These are phyloP conservation scores for Colletotrichum acutatum DNA, from an alignment of 2,329 filamentous ascomycete species.

Conservation along the genomic window DNA sequence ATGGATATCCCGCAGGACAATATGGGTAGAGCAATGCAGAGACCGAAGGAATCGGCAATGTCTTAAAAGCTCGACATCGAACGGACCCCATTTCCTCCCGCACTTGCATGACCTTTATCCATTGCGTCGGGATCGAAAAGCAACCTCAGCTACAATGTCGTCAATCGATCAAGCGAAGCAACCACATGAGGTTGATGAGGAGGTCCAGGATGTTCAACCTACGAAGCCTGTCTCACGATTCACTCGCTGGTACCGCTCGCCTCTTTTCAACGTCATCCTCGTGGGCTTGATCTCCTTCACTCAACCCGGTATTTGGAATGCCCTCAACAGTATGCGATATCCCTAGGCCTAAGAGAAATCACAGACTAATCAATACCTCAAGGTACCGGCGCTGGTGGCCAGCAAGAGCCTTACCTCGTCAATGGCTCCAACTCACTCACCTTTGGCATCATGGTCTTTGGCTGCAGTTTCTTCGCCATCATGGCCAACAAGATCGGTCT, in stretches of 20 bases:
- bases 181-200: conserved; percentile 16
- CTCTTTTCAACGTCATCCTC: conserved; percentile 57
- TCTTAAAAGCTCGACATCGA: neutral
- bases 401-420: conserved; percentile 72
- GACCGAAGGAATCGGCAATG: neutral
- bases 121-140: conserved; percentile 10
- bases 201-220: conserved; percentile 14
- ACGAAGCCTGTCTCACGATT: conserved; percentile 43
- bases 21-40: neutral
- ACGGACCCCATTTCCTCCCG: neutral
- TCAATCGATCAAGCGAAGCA: conserved; percentile 22
- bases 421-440: conserved; percentile 78
- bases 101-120: conserved; percentile 23
- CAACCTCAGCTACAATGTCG: conserved; percentile 16
- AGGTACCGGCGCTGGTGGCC: conserved; percentile 70
- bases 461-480: conserved; percentile 52
- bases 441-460: conserved; percentile 65
- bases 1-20: neutral
- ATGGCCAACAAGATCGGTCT: conserved; percentile 50
- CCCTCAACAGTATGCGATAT: conserved; percentile 50
- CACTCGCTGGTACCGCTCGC: conserved; percentile 54
- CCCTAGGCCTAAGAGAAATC: too few species aligned
- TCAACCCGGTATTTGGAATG: conserved; percentile 59
- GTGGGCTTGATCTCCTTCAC: conserved; percentile 57
- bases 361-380: neutral